Percentiles rank a stretch among this genome's conserved stretches.
Evolutionary conservation across 1,139 yeast species (phyloP).

Genomic region (Sugiyamaella xylanicola): DNA sequence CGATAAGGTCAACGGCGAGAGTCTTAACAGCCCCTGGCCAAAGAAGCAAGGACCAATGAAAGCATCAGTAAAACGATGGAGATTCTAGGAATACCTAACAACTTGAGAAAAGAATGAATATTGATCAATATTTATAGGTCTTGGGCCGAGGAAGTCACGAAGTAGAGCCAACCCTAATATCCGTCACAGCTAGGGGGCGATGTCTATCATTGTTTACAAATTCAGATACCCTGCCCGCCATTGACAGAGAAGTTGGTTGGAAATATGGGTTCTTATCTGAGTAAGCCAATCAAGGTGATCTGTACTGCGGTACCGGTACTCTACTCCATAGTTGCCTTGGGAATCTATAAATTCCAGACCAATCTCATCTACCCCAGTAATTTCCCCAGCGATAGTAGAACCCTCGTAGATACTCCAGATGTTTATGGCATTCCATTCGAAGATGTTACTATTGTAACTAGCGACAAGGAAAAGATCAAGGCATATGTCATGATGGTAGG

Average conservation of each 20-base stretch:
- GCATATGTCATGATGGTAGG: conserved; percentile 46
- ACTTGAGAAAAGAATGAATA: no score
- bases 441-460: conserved; percentile 59
- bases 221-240: no score
- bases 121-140: no score
- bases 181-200: neutral
- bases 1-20: no score
- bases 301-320: conserved; percentile 25
- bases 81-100: no score
- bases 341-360: conserved; percentile 68
- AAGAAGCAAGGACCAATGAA: no score
- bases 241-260: neutral
- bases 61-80: no score
- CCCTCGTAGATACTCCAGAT: conserved; percentile 77
- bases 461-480: conserved; percentile 63
- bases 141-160: neutral
- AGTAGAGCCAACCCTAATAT: neutral
- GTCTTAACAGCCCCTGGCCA: no score
- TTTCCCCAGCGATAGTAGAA: conserved; percentile 71
- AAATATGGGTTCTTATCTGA: conserved; percentile 25
- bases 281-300: conserved; percentile 22
- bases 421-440: conserved; percentile 70
- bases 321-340: conserved; percentile 38
- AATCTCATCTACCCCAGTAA: conserved; percentile 78
- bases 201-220: neutral